phyloP scores from a whole-genome alignment of 23 red algal species.

The Gracilaria gracilis region DNA sequence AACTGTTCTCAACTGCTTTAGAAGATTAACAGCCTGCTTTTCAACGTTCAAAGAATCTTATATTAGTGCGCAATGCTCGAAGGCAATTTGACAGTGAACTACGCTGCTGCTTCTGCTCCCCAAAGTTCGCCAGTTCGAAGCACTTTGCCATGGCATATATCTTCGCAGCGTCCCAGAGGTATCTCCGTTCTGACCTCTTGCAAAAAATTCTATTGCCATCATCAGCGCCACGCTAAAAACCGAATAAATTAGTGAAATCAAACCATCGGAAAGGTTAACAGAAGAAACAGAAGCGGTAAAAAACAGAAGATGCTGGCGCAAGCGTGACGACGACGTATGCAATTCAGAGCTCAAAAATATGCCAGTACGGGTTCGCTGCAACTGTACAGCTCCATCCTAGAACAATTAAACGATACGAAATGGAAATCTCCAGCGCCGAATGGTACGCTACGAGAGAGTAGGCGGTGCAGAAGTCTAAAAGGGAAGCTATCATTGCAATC shows the following conservation, averaged over 20 bases:
- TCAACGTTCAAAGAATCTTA: neutral
- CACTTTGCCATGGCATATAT: neutral
- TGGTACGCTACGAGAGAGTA: neutral
- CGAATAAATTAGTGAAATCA: neutral
- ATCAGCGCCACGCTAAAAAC: neutral
- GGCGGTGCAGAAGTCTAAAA: neutral
- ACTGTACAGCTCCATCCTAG: neutral
- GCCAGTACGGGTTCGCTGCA: slow-evolving; percentile 15
- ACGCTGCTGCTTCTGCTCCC: neutral
- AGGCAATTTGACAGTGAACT: neutral
- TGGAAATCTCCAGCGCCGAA: neutral
- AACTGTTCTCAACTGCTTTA: too few species aligned
- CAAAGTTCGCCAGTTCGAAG: neutral
- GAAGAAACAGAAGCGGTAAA: neutral
- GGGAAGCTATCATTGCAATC: slow-evolving; percentile 6
- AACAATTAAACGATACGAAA: neutral
- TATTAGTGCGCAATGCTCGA: neutral
- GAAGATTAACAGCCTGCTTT: too few species aligned
- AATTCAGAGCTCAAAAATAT: neutral
- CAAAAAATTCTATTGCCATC: too few species aligned
- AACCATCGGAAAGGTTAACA: neutral
- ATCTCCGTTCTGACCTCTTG: too few species aligned
- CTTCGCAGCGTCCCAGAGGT: neutral
- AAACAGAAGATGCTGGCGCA: neutral
- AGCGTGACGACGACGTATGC: neutral